Evolutionary conservation across 2,329 filamentous ascomycete genomes (phyloP).

Genomic region (Leptographium lundbergii): DNA sequence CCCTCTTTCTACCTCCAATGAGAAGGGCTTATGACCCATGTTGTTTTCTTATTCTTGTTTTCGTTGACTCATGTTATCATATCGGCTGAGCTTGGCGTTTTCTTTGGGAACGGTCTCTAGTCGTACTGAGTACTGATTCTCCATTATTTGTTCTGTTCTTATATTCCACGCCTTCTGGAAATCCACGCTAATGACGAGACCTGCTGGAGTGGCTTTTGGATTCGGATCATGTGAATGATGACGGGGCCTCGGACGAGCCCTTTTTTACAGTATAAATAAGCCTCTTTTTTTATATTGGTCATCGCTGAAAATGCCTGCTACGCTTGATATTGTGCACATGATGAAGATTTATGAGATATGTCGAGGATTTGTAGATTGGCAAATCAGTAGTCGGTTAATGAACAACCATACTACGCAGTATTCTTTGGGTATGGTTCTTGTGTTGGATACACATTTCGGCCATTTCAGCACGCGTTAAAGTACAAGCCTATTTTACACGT

Average conservation of each 20-base stretch:
- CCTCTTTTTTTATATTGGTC: neutral
- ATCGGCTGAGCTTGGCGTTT: constrained; percentile 3
- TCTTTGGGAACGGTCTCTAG: constrained; percentile 1
- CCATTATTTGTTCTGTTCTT: neutral
- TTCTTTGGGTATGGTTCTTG: too few relatives aligned
- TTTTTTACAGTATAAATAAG: neutral
- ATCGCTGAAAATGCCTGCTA: neutral
- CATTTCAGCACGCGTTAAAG: too few relatives aligned
- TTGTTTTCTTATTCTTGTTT: neutral
- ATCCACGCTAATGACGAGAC: neutral
- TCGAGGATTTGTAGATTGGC: too few relatives aligned
- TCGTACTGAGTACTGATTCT: neutral
- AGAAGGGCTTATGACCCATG: neutral
- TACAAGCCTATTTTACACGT: too few relatives aligned
- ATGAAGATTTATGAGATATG: neutral
- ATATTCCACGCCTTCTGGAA: neutral
- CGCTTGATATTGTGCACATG: neutral
- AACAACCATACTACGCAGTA: too few relatives aligned
- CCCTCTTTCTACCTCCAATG: neutral
- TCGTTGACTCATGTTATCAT: neutral
- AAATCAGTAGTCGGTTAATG: too few relatives aligned
- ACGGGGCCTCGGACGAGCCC: neutral
- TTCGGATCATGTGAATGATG: neutral
- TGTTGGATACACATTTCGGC: too few relatives aligned
- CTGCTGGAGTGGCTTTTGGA: neutral